phyloP scores from a whole-genome alignment of 768 basidiomycete genomes.

The Podaxis sp. region DNA sequence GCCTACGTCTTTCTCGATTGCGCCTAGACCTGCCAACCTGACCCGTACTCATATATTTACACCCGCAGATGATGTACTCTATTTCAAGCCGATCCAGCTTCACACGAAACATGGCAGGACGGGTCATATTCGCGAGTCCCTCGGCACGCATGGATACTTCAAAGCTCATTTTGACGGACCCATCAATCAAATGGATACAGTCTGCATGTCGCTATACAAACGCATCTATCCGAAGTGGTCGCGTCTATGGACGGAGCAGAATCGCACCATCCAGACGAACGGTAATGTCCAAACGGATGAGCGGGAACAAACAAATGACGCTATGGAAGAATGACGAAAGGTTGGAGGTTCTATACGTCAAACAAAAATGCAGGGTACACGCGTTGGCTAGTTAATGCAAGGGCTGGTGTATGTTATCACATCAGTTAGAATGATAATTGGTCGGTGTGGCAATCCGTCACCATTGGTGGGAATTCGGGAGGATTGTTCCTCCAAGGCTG shows the following conservation, averaged over 20 bases:
- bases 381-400: neutral
- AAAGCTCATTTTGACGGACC: conserved; percentile 95
- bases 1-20: neutral
- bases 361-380: neutral
- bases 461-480: neutral
- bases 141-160: conserved; percentile 97
- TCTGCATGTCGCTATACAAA: conserved; percentile 95
- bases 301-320: neutral
- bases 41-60: neutral
- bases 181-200: conserved; percentile 93
- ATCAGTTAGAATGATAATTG: neutral
- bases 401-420: neutral
- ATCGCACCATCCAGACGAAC: neutral
- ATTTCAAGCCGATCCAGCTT: conserved; percentile 91
- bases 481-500: neutral
- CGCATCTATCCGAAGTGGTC: conserved; percentile 90
- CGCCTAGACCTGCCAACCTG: neutral
- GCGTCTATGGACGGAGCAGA: conserved; percentile 39
- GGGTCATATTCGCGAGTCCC: conserved; percentile 87
- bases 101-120: conserved; percentile 87
- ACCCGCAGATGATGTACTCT: conserved; percentile 72
- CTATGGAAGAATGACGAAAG: conserved; percentile 9
- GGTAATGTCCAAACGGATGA: conserved; percentile 2
- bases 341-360: neutral
- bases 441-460: neutral